phyloP scores from a whole-genome alignment of 2,329 filamentous ascomycete species.

The Diaporthe capsici region DNA sequence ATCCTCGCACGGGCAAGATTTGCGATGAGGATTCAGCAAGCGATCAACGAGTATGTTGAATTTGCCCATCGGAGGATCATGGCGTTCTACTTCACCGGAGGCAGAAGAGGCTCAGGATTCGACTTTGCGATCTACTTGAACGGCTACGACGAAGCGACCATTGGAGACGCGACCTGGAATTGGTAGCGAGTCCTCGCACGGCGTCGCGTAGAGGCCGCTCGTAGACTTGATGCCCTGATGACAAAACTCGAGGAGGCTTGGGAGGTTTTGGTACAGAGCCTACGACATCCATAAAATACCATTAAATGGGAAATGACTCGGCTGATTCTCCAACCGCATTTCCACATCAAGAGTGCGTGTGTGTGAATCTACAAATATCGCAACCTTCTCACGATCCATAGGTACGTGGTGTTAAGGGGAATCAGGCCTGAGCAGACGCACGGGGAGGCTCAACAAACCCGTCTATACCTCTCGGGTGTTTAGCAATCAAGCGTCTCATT shows the following conservation, averaged over 20 bases:
- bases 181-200: neutral
- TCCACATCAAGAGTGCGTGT: too few species aligned
- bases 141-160: neutral
- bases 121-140: slow-evolving; percentile 1
- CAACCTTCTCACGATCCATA: too few species aligned
- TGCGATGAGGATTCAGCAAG: neutral
- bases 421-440: too few species aligned
- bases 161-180: slow-evolving; percentile 7
- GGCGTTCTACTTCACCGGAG: neutral
- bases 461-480: neutral
- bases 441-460: neutral
- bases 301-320: neutral
- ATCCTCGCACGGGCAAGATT: neutral
- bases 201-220: neutral
- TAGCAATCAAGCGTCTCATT: neutral
- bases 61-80: neutral
- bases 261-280: neutral
- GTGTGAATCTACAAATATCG: neutral
- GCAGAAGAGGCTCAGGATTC: neutral
- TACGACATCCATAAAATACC: too few species aligned
- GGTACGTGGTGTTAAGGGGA: neutral
- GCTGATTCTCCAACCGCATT: neutral
- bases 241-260: too few species aligned
- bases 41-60: neutral
- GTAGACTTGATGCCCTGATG: too few species aligned